These are phyloP conservation scores for Kuraishia borneana DNA, from an alignment of 805 yeast species.

Conservation along the genomic window DNA sequence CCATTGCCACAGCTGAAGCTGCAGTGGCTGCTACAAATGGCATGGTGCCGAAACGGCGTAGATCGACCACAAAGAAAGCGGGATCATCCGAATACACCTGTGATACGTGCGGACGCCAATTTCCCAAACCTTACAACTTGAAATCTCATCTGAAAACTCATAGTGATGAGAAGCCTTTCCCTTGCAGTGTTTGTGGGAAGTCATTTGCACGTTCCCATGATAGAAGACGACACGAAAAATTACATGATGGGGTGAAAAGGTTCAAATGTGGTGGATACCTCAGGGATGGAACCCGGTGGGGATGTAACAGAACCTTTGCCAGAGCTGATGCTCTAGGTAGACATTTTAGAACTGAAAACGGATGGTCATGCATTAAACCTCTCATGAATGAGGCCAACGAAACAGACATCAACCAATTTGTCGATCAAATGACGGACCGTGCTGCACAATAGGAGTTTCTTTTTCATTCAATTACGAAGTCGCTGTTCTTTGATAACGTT, in stretches of 20 bases:
- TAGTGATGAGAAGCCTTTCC: constrained; percentile 71
- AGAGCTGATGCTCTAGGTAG: constrained; percentile 71
- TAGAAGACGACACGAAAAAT: constrained; percentile 61
- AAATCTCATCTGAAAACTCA: constrained; percentile 89
- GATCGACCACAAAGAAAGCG: not conserved
- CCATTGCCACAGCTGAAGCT: constrained; percentile 7
- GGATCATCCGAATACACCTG: constrained; percentile 28
- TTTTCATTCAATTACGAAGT: too few relatives aligned
- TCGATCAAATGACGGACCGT: not conserved
- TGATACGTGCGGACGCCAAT: constrained; percentile 71
- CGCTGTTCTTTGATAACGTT: too few relatives aligned
- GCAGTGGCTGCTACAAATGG: constrained; percentile 5
- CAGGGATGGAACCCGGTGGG: constrained; percentile 57
- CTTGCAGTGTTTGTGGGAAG: constrained; percentile 65
- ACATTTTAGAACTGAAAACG: constrained; percentile 73
- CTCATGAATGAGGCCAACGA: constrained; percentile 43
- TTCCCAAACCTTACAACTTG: constrained; percentile 87
- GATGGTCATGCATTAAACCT: constrained; percentile 60
- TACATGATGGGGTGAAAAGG: constrained; percentile 68
- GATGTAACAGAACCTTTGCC: constrained; percentile 73
- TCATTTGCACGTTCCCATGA: constrained; percentile 78
- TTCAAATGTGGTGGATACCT: constrained; percentile 61
- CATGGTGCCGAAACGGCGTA: constrained; percentile 1
- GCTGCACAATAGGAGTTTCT: too few relatives aligned
- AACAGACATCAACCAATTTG: not conserved